Evolutionary conservation across 2,329 filamentous ascomycete species (phyloP).

Genomic region (Gliomastix tumulicola): DNA sequence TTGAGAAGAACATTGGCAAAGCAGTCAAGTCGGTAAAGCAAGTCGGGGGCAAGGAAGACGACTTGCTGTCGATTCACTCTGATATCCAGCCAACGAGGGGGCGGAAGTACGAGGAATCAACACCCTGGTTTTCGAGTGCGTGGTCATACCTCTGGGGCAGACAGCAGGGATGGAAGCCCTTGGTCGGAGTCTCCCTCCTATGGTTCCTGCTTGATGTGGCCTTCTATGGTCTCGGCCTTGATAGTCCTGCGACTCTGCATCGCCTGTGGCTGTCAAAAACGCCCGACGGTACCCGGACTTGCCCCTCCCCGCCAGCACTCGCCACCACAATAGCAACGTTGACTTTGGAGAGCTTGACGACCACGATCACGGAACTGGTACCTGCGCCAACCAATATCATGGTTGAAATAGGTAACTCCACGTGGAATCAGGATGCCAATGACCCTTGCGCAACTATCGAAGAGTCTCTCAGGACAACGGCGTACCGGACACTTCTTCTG

Average conservation of each 20-base stretch:
- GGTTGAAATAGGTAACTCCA: constrained; percentile 31
- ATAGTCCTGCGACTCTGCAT: constrained; percentile 28
- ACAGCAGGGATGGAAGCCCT: constrained; percentile 1
- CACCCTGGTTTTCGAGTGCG: neutral
- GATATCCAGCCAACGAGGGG: neutral
- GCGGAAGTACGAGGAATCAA: neutral
- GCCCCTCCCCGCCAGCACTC: constrained; percentile 20
- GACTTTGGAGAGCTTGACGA: constrained; percentile 31
- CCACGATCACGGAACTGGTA: constrained; percentile 3
- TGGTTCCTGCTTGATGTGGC: constrained; percentile 49
- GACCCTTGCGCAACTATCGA: constrained; percentile 45
- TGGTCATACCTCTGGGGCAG: neutral
- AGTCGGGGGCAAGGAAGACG: neutral
- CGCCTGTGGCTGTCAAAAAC: constrained; percentile 28
- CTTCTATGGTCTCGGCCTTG: constrained; percentile 46
- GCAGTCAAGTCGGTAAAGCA: neutral
- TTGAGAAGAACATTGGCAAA: neutral
- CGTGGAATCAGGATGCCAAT: constrained; percentile 42
- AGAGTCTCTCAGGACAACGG: constrained; percentile 40
- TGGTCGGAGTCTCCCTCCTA: constrained; percentile 33
- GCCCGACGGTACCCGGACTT: constrained; percentile 32
- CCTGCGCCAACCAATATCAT: too few relatives aligned
- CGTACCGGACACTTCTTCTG: constrained; percentile 39
- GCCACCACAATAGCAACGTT: constrained; percentile 29
- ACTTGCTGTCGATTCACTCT: neutral